These are phyloP conservation scores for Talaromyces sp. DNA, from an alignment of 2,329 filamentous ascomycete genomes.

Conservation along the genomic window DNA sequence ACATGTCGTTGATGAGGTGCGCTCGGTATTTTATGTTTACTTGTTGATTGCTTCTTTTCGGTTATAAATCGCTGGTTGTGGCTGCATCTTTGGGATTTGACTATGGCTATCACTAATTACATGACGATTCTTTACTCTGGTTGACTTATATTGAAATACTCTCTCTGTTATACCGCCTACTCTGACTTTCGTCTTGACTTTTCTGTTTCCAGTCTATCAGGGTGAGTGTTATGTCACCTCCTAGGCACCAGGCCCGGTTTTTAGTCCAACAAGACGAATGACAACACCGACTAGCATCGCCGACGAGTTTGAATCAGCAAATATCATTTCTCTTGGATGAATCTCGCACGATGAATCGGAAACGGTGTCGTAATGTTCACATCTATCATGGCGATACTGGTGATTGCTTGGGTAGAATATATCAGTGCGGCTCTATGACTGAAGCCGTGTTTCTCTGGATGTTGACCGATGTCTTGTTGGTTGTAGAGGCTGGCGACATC, in stretches of 20 bases:
- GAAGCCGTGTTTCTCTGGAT: neutral
- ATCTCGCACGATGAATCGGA: neutral
- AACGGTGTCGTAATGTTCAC: neutral
- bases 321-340: neutral
- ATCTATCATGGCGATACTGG: neutral
- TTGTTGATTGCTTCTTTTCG: neutral
- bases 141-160: neutral
- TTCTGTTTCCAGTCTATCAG: neutral
- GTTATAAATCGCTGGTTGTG: conserved; percentile 2
- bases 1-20: neutral
- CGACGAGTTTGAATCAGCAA: neutral
- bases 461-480: neutral
- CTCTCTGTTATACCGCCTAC: neutral
- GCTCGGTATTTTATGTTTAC: neutral
- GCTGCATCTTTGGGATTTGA: conserved; percentile 3
- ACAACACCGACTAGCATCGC: neutral
- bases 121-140: neutral
- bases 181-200: neutral
- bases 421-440: neutral
- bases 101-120: neutral
- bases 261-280: neutral
- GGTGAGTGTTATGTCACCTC: neutral
- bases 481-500: neutral
- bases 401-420: neutral
- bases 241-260: neutral